These are phyloP conservation scores for Ambrosia trifida DNA, from an alignment of 129 eudicot species.

Conservation along the genomic window DNA sequence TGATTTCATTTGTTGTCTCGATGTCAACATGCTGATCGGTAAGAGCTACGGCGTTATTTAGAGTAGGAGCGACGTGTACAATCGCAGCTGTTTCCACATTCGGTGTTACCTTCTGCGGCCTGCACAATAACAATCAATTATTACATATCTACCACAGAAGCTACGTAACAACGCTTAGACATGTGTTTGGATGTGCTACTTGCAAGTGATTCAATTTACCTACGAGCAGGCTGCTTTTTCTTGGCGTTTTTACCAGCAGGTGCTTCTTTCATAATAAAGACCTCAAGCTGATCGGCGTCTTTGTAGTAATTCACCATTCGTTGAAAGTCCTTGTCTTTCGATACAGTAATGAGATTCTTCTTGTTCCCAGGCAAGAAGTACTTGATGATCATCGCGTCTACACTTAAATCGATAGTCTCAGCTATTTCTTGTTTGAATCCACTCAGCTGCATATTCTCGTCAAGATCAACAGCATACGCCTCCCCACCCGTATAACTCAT, in stretches of 20 bases:
- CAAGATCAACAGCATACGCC: conserved; percentile 51
- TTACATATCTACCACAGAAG: neutral
- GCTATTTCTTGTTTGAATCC: conserved; percentile 49
- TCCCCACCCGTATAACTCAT: conserved; percentile 43
- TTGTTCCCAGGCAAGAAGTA: conserved; percentile 51
- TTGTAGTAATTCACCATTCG: conserved; percentile 49
- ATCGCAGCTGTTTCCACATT: conserved; percentile 29
- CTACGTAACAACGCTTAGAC: neutral
- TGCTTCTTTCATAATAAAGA: conserved; percentile 44
- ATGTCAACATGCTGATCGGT: conserved; percentile 30
- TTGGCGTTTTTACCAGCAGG: conserved; percentile 37
- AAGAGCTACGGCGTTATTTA: conserved; percentile 21
- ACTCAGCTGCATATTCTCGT: conserved; percentile 36
- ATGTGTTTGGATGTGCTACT: neutral
- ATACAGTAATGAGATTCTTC: conserved; percentile 45
- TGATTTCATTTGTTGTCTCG: conserved; percentile 25
- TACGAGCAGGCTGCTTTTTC: conserved; percentile 46
- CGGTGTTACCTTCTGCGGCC: conserved; percentile 39
- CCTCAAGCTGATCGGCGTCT: conserved; percentile 47
- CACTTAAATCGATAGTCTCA: conserved; percentile 44
- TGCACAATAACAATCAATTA: conserved; percentile 25
- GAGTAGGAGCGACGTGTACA: conserved; percentile 10
- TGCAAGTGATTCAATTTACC: conserved; percentile 26
- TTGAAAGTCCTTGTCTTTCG: conserved; percentile 52
- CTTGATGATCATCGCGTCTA: conserved; percentile 42